phyloP scores from a whole-genome alignment of 2,329 filamentous ascomycete species.

The Aureobasidium sp. region DNA sequence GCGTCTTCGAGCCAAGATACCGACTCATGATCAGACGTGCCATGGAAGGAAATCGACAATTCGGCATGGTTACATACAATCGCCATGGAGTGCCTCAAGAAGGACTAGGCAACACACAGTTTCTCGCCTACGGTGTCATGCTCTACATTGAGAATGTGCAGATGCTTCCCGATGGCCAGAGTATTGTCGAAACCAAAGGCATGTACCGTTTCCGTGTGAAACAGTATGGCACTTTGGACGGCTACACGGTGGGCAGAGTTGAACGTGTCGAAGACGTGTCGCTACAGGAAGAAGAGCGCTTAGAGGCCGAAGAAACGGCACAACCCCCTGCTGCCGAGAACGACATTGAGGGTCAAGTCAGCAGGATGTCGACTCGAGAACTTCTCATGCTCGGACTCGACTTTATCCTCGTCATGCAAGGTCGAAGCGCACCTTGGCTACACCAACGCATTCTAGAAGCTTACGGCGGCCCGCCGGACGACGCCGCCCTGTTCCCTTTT shows the following conservation, averaged over 20 bases:
- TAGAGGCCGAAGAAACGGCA: slow-evolving; percentile 63
- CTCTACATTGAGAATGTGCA: slow-evolving; percentile 69
- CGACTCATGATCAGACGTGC: slow-evolving; percentile 79
- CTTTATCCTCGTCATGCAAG: slow-evolving; percentile 64
- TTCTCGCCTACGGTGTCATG: slow-evolving; percentile 70
- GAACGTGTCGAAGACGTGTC: slow-evolving; percentile 77
- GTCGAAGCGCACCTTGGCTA: slow-evolving; percentile 66
- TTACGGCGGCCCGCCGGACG: slow-evolving; percentile 70
- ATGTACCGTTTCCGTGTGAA: slow-evolving; percentile 69
- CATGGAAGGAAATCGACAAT: slow-evolving; percentile 64
- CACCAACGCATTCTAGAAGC: slow-evolving; percentile 63
- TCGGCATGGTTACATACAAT: slow-evolving; percentile 78
- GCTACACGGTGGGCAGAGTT: slow-evolving; percentile 68
- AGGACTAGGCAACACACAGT: slow-evolving; percentile 48
- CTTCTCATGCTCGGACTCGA: slow-evolving; percentile 58
- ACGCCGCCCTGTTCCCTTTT: slow-evolving; percentile 75
- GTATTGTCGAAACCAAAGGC: slow-evolving; percentile 71
- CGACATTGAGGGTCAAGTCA: slow-evolving; percentile 35
- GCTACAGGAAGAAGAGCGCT: slow-evolving; percentile 68
- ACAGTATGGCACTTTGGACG: slow-evolving; percentile 60
- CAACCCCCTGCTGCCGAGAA: slow-evolving; percentile 21
- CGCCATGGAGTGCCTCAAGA: slow-evolving; percentile 46
- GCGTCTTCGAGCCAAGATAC: slow-evolving; percentile 90
- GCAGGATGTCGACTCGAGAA: slow-evolving; percentile 60
- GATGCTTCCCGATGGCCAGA: slow-evolving; percentile 70